phyloP scores from a whole-genome alignment of 495 filamentous ascomycete genomes.

The Chaetomium tenue region DNA sequence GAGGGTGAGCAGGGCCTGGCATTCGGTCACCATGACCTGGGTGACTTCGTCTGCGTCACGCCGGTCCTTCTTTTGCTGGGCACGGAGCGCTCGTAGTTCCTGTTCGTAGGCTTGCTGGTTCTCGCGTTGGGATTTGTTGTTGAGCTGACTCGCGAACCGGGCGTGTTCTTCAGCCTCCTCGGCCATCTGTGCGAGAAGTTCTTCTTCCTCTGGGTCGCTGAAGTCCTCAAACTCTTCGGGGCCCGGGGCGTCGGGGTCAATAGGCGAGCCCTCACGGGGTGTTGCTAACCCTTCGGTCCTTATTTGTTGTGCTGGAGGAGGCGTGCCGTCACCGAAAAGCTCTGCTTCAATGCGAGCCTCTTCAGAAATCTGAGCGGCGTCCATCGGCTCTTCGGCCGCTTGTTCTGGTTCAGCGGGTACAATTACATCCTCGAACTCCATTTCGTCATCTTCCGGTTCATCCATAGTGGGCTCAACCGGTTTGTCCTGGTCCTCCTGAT shows the following conservation, averaged over 20 bases:
- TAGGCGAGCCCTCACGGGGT: constrained; percentile 33
- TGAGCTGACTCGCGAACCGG: constrained; percentile 82
- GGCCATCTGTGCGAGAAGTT: constrained; percentile 78
- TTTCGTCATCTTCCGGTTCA: constrained; percentile 33
- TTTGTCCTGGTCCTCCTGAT: background rate
- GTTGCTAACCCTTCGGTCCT: constrained; percentile 14
- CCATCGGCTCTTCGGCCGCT: background rate
- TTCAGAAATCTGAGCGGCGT: constrained; percentile 20
- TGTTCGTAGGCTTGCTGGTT: constrained; percentile 76
- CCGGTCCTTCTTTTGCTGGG: constrained; percentile 92
- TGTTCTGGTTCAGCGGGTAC: constrained; percentile 19
- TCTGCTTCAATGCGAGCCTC: constrained; percentile 33
- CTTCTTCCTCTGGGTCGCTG: constrained; percentile 88
- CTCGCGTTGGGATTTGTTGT: constrained; percentile 61
- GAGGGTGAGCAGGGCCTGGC: constrained; percentile 81
- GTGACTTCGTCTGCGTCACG: constrained; percentile 95
- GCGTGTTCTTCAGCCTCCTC: constrained; percentile 89
- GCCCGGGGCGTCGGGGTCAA: constrained; percentile 36
- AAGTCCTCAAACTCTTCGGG: constrained; percentile 51
- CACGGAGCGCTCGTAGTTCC: constrained; percentile 80
- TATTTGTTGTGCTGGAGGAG: constrained; percentile 5
- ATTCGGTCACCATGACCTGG: constrained; percentile 90
- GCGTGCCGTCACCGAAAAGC: constrained; percentile 21
- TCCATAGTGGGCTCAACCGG: constrained; percentile 1
- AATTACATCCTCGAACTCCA: constrained; percentile 43